Evolutionary conservation across 2,329 filamentous ascomycete species (phyloP), one percentile per base, ranked within the genome.

Genomic region (Trichoderma koningiopsis): DNA sequence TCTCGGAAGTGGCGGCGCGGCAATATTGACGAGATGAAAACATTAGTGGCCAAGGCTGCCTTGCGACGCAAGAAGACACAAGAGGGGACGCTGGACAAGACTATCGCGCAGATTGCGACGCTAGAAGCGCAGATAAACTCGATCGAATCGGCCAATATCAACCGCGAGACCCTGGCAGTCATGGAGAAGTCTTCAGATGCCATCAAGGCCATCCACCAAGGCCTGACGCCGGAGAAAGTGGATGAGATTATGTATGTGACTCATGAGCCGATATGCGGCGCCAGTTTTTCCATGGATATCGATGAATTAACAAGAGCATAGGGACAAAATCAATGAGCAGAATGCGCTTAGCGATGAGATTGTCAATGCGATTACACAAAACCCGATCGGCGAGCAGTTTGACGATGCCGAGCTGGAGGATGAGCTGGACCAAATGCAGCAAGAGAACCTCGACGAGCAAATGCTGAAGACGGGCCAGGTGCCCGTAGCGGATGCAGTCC

Each of bases 71-170:
- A 98, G 88, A 98, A 99, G 88, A 87, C 89, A 74, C 93, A 96
- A 77, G 94, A 98, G 81, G 91, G 94, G 80, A 93, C 92, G 68
- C 88, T 97, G 70, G 93, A 97, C 74, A 94, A 97, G 82, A 98
- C 95, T 1, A 87, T 89, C 70, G 89, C 91, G 37, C 95, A 98
- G 82, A 96, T 98, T 77, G 89, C 90, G 75, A 97, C 96, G 27
- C 86, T 99, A 56, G 96, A 99, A 81, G 92, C 94, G 78, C 94
- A 99, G 80, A 96, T 98, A 78, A 96, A 96, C 80, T 91, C 92
- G 70, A 98, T 99, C 84, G 96, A 99, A 82, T 93, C 94, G 59
- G 96, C 96, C 71, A 99, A 98, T 80, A 97, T 99, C 85, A 99
- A 99, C 86, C 91, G 95, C 82, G 94, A 97, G 85, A 99, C 96